Base-by-base conservation (phyloP, 345 rosid genomes). In the Aquilaria yunnanensis region DNA sequence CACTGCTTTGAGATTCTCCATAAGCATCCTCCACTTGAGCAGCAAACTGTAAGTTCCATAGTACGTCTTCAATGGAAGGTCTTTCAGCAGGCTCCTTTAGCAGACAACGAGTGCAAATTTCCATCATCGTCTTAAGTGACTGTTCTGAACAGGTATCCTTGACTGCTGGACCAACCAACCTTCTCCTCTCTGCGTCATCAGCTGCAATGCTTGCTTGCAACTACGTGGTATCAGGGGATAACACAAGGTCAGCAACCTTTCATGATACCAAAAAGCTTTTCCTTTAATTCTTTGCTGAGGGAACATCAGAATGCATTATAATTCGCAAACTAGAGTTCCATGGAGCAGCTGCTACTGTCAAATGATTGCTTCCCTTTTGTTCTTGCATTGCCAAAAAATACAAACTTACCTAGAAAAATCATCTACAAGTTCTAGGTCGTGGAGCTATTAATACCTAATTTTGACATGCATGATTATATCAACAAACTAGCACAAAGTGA, bases 31-130 rank as follows among this genome's bases (percentile, higher is more conserved):
- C 94, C 61, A 93, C 96, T 78, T 93, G 98, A 69, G 97, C 84
- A 34, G 92, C 90, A 70, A 84, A 93, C 68, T 93, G 94, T 84
- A 93, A 83, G 80, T 94, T 90, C 97, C 97, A 94, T 31, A 94
- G 61, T 14, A 94, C 81, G 64, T 94, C 99, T 67, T 94, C 99
- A 43, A 94, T 68, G 3, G 99, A 85, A 34, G 96, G 97, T 48
- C 93, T 74, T 2, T 86, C 89, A 30, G 56, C 63, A 9, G 89
- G 85, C 10, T 85, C 77, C 70, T 77, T 78, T 2, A 68, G 82
- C 54, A 94, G 76, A 70, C 97, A 94, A 70, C 95, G 81, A 56
- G 76, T 59, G 34, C 95, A 83, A 37, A 94, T 82, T 73, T 86
- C 97, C 80, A 81, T 81, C 85, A 79, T 78, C 11, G 99, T 90